Base-by-base conservation (phyloP, 2,329 filamentous ascomycete species). In the Colletotrichum incanum region DNA sequence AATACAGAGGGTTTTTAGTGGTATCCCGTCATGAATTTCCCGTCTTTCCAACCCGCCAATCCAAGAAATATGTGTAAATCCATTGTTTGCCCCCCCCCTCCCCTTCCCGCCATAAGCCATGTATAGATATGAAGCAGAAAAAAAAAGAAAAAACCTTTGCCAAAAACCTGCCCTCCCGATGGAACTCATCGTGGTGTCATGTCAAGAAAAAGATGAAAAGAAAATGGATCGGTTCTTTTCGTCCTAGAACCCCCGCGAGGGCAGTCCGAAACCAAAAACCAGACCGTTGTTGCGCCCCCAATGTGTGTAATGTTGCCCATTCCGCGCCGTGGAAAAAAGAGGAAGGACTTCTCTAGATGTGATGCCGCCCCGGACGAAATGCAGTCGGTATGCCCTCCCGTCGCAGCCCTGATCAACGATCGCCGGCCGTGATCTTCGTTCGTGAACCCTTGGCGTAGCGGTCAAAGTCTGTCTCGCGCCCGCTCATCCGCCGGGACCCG, bases 221-320 rank as follows among this genome's bases (percentile, higher is more conserved):
- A 23, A 43, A 31, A 4, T 7, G 41, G 16, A 14, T 28, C 39
- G 6, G 16, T 49, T 23, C n/a, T 20, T 31, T 45, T 72, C 69
- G 69, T 69, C 65, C 69, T 64, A 63, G 45, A 54, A 54, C 69
- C 69, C 69, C 52, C 49, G 56, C 8, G 16, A 50, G 65, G 65
- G 60, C 59, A 65, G 65, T 65, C 70, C 66, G 47, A 70, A 49
- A 39, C 31, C 28, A 34, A 37, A 54, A 54, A 3, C 3, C 23
- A 39, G 26, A 14, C 47, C 59, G 23, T 18, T 59, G 14, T 55
- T 55, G 34, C 70, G 65, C 70, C 70, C 70, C 23, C 31, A n/a
- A 23, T 68, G 28, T 68, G 52, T 37, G 26, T 64, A 26, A 55
- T 47, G 5, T 39, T 63, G 34, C n/a, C 31, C 45, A 12, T 41